A percentile compares a stretch with the other conserved stretches of the same genome.
Conservation (phyloP, 805 yeast species). For the Kodamaea laetipori region DNA sequence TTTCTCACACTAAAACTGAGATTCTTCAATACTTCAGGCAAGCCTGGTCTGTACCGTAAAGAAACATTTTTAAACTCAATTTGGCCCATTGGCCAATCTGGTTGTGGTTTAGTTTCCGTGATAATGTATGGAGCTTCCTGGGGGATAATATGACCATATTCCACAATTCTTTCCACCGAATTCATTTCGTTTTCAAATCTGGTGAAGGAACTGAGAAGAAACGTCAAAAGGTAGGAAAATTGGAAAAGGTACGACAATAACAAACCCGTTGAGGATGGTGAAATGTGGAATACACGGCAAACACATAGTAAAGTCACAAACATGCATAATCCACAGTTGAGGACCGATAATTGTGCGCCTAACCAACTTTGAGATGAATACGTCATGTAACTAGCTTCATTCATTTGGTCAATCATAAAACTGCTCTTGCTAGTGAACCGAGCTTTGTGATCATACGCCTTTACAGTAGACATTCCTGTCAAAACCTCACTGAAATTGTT, state of each 20-base stretch:
- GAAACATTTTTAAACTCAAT: conserved; percentile 51
- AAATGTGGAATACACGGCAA: conserved; percentile 57
- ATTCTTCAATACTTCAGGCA: conserved; percentile 58
- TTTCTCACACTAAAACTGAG: conserved; percentile 48
- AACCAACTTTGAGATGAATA: conserved; percentile 76
- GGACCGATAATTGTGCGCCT: conserved; percentile 57
- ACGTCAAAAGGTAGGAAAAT: conserved; percentile 56
- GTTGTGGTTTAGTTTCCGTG: conserved; percentile 44
- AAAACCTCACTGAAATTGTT: conserved; percentile 70
- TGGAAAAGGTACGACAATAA: conserved; percentile 60
- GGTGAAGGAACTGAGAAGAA: conserved; percentile 64
- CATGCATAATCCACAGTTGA: conserved; percentile 53
- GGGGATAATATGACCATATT: conserved; percentile 60
- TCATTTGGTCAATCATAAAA: conserved; percentile 55
- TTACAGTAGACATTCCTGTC: conserved; percentile 64
- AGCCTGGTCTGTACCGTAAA: conserved; percentile 58
- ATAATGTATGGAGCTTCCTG: conserved; percentile 66
- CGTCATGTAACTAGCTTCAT: conserved; percentile 64
- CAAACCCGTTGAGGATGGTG: conserved; percentile 67
- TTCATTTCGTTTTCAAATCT: conserved; percentile 77
- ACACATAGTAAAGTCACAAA: conserved; percentile 61
- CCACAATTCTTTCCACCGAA: conserved; percentile 69
- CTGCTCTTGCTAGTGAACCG: conserved; percentile 53
- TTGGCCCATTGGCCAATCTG: conserved; percentile 54
- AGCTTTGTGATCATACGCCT: conserved; percentile 51